Evolutionary conservation across 2,329 filamentous ascomycete genomes (phyloP).

Genomic region (Alternaria postmessia): DNA sequence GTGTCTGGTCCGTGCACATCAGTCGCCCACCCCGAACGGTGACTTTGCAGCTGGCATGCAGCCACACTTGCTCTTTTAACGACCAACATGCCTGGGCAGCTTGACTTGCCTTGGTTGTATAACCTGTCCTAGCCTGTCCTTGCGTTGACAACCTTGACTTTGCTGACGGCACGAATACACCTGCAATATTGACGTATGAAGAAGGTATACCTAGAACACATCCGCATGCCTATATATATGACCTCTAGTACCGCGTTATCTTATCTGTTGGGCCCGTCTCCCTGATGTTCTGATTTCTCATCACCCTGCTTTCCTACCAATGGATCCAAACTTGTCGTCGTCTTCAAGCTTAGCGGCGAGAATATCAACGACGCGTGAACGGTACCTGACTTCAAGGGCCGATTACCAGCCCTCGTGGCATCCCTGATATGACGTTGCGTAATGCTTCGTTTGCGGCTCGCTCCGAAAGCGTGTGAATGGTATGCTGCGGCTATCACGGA

Average conservation of each 20-base stretch:
- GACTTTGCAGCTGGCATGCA: constrained; percentile 1
- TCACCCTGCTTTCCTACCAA: no score
- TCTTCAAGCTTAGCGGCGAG: not conserved
- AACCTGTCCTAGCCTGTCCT: not conserved
- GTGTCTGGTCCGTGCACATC: constrained; percentile 13
- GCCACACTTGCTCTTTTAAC: not conserved
- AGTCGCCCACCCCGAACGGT: not conserved
- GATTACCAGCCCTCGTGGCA: constrained; percentile 6
- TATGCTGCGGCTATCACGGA: constrained; percentile 15
- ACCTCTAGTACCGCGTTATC: not conserved
- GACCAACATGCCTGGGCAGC: constrained; percentile 4
- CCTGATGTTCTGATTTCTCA: not conserved
- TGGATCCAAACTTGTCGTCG: not conserved
- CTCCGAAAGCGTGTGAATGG: constrained; percentile 7
- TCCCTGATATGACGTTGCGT: constrained; percentile 3
- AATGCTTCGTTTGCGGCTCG: constrained; percentile 7
- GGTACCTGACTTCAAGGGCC: constrained; percentile 4
- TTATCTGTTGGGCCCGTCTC: not conserved
- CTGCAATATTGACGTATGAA: not conserved
- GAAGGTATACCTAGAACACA: not conserved
- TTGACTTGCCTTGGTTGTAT: constrained; percentile 1
- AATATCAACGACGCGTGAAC: not conserved
- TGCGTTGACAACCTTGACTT: not conserved
- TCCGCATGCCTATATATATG: not conserved
- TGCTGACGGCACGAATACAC: not conserved